Evolutionary conservation across 352 stramenopile species (phyloP), one percentile per base, ranked within the genome.

Genomic region (Phytophthora macrochlamydospora): DNA sequence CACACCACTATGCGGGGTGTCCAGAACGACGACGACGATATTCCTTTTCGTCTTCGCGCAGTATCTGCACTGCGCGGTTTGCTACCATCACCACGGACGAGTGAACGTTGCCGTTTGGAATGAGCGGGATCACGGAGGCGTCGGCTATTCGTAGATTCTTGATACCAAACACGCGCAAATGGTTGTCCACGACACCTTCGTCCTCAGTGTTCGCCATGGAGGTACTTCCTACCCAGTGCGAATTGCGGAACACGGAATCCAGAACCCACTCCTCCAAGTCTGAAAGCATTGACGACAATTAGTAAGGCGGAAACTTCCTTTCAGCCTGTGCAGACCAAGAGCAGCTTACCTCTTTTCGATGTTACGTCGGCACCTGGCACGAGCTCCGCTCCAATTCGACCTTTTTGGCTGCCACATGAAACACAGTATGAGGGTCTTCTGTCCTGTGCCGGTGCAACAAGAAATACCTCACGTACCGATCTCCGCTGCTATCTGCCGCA

Each of bases 141-240:
- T 92, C 83, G 14, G 83, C 83, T 3, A 92, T 75, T 28, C 79
- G 81, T 32, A 92, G 70, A 18, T 85, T 84, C 30, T 75, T 52
- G 31, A 89, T 67, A 13, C 81, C 81, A 55, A 89, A 92, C 2
- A 92, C 83, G 1, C 79, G 80, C 42, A 92, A 59, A 29, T 77
- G 78, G 24, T 60, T 74, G 59, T 90, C 81, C 35, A 92, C 83
- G 42, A 92, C 83, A 32, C 67, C 81, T 1, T 80, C 67, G 1
- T 78, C 51, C 33, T 79, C 62, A 1, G 60, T 59, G 2, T 53
- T 58, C 18, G 65, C 87, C 86, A 97, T 96, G 2, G 81, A 73
- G 12, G 85, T 85, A 62, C 81, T 92, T 32, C 91, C 85, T 30
- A 92, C 84, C 90, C 90, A 96, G 52, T 97, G 90, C 11, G 81